Base-by-base conservation (phyloP, 2,329 filamentous ascomycete genomes). In the Claviceps sorghi region DNA sequence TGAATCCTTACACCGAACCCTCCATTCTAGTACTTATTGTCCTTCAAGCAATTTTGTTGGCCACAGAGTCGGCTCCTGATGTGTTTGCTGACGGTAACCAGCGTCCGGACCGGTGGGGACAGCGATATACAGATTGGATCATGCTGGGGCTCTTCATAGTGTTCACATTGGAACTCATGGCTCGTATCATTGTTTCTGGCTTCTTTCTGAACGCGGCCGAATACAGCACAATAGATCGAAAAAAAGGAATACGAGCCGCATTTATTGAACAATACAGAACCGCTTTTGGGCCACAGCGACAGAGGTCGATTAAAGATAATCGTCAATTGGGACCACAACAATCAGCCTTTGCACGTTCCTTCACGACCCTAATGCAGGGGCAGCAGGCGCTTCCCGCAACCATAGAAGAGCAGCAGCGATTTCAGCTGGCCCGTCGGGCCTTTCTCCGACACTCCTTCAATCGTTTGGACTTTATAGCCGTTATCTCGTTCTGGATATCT, bases 391-490 rank as follows among this genome's bases (percentile, higher is more conserved):
- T 68, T 61, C 81, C 67, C 65, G 79, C 69, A 68, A 93, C 75
- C 62, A 75, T 75, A 57, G 86, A 77, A 72, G 80, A 95, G 56
- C 86, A 90, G 59, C 88, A 93, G 65, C 83, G 91, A 55, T 77
- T 84, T 58, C 84, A 95, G 57, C 77, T 98, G 52, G 91, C 94
- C 17, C 84, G 93, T 51, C 81, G 93, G 56, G 94, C 93, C 1
- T 97, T 96, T 66, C 71, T 98, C 52, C 82, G 93, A 17, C 93
- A 98, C 67, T 90, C 88, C 1, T 98, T 98, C 71, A 97, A 97
- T 64, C 81, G 93, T 50, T 77, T 97, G 11, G 93, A 98, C 65
- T 96, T 97, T 66, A 74, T 98, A 51, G 94, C 93, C 1, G 86
- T 98, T 8, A 75, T 93, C n/a, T 85, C 91, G 0, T 98, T 89